Percentiles rank a stretch among this genome's conserved stretches.
phyloP scores from a whole-genome alignment of 768 basidiomycete species.

The Gloeostereum incarnatum region DNA sequence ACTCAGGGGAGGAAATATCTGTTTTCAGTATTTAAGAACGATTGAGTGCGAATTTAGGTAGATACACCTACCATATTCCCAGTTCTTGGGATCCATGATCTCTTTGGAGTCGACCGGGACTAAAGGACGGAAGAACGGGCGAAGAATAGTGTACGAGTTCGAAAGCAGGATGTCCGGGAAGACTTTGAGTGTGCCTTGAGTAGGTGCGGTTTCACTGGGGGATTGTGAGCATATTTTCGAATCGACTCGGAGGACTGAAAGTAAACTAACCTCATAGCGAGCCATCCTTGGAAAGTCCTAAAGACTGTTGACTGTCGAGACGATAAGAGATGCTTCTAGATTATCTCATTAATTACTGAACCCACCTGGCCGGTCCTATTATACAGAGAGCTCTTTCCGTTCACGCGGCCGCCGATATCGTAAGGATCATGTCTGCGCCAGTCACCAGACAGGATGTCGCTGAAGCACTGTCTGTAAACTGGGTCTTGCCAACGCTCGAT shows the following conservation, averaged over 20 bases:
- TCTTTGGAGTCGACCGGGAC: conserved; percentile 28
- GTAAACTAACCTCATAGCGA: conserved; percentile 51
- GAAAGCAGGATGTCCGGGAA: conserved; percentile 59
- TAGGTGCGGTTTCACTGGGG: conserved; percentile 52
- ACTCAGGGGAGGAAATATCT: conserved; percentile 40
- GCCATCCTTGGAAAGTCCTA: conserved; percentile 62
- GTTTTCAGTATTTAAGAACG: conserved; percentile 1
- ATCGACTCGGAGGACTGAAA: conserved; percentile 24
- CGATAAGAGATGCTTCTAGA: conserved; percentile 23
- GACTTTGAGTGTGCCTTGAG: conserved; percentile 40
- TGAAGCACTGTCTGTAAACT: conserved; percentile 42
- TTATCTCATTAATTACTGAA: conserved; percentile 12
- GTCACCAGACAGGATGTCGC: conserved; percentile 41
- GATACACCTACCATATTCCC: conserved; percentile 36
- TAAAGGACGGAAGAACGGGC: conserved; percentile 64
- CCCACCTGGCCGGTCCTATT: conserved; percentile 36
- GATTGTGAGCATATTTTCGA: conserved; percentile 37
- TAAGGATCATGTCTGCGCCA: conserved; percentile 51
- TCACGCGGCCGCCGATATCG: conserved; percentile 37
- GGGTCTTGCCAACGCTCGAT: conserved; percentile 58
- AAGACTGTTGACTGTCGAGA: conserved; percentile 33
- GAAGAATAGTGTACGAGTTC: conserved; percentile 64
- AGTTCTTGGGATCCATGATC: conserved; percentile 39
- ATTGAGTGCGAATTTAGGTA: not conserved
- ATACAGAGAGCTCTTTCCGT: conserved; percentile 45